Evolutionary conservation across 768 basidiomycete genomes (phyloP).

Genomic region (Amanita rubescens): DNA sequence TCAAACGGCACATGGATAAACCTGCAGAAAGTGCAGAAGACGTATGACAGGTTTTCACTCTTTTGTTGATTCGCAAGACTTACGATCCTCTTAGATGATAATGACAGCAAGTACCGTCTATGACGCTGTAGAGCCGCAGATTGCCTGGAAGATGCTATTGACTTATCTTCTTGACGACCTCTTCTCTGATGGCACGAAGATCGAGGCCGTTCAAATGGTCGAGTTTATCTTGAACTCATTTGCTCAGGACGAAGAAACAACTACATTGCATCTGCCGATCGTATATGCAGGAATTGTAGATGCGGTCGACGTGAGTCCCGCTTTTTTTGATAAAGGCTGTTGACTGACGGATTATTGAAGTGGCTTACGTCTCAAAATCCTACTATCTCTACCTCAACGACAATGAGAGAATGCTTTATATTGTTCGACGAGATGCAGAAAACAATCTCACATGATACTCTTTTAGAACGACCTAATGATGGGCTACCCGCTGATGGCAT

Average conservation of each 20-base stretch:
- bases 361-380: conserved; percentile 29
- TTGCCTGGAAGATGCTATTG: conserved; percentile 79
- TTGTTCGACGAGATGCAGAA: conserved; percentile 48
- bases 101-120: conserved; percentile 86
- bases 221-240: conserved; percentile 70
- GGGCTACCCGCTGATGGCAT: conserved; percentile 21
- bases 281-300: conserved; percentile 67
- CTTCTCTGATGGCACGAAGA: conserved; percentile 28
- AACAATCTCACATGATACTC: conserved; percentile 40
- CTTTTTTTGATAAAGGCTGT: background rate
- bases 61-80: background rate
- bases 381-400: conserved; percentile 24
- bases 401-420: conserved; percentile 35
- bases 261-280: conserved; percentile 72
- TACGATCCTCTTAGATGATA: conserved; percentile 38
- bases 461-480: conserved; percentile 41
- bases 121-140: conserved; percentile 85
- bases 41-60: conserved; percentile 30
- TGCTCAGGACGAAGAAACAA: conserved; percentile 85
- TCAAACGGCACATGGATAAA: conserved; percentile 48
- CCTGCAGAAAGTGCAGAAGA: conserved; percentile 52
- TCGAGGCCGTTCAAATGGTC: conserved; percentile 59
- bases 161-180: conserved; percentile 49
- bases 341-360: conserved; percentile 16
- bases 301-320: conserved; percentile 45